A percentile compares a stretch with the other conserved stretches of the same genome.
phyloP scores from a whole-genome alignment of 169 alveolate genomes.

The Plasmodium gallinaceum region DNA sequence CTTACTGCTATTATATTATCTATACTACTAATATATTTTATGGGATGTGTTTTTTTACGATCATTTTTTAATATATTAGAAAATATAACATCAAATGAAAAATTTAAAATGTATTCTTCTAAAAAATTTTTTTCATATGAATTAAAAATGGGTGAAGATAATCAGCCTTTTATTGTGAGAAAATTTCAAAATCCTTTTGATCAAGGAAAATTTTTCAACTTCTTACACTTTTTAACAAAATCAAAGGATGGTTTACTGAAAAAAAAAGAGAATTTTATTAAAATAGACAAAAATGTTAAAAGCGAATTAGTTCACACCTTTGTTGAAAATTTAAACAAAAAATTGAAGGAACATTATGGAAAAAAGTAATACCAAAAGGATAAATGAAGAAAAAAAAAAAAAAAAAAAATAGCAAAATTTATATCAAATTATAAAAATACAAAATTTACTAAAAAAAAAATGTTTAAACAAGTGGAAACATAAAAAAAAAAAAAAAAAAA shows the following conservation, averaged over 20 bases:
- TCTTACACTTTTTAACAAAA: slow-evolving; percentile 44
- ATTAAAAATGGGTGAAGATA: slow-evolving; percentile 43
- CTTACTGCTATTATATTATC: slow-evolving; percentile 18
- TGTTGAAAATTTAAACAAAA: slow-evolving; percentile 41
- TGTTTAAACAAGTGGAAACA: not conserved
- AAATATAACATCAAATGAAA: slow-evolving; percentile 71
- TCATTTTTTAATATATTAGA: slow-evolving; percentile 53
- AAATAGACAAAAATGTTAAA: slow-evolving; percentile 14
- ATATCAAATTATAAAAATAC: not conserved
- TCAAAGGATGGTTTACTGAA: slow-evolving; percentile 16
- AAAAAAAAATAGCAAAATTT: not conserved
- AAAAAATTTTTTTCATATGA: slow-evolving; percentile 45
- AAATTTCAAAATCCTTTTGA: slow-evolving; percentile 73
- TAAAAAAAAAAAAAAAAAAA: slow-evolving; percentile 1
- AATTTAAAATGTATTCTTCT: slow-evolving; percentile 39
- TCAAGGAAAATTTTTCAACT: slow-evolving; percentile 14
- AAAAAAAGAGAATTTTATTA: slow-evolving; percentile 21
- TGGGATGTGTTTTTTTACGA: slow-evolving; percentile 40
- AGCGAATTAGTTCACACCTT: slow-evolving; percentile 23
- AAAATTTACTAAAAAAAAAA: not conserved
- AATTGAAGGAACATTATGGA: slow-evolving; percentile 5
- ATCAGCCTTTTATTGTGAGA: slow-evolving; percentile 41
- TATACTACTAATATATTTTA: slow-evolving; percentile 14
- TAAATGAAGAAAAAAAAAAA: not conserved
- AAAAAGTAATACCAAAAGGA: not conserved